Evolutionary conservation across 2,329 filamentous ascomycete genomes (phyloP).

Genomic region (Fonsecaea pugnacius): DNA sequence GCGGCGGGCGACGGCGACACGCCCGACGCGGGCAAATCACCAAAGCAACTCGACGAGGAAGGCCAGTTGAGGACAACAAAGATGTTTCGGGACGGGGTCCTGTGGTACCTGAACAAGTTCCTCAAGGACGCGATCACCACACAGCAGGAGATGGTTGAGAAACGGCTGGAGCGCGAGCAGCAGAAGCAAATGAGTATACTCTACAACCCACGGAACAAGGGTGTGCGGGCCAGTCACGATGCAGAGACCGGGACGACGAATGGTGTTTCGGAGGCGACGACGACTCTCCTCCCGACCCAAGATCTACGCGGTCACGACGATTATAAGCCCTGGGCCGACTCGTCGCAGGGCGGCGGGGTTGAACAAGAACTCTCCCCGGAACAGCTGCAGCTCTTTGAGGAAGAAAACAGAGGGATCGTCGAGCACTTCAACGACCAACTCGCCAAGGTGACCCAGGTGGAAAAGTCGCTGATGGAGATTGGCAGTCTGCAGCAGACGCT

Average conservation of each 20-base stretch:
- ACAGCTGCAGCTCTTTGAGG: conserved; percentile 89
- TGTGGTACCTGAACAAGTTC: conserved; percentile 78
- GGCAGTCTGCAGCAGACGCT: conserved; percentile 88
- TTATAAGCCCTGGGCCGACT: conserved; percentile 36
- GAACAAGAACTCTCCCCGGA: conserved; percentile 70
- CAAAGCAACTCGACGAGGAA: conserved; percentile 74
- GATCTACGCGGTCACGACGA: conserved; percentile 36
- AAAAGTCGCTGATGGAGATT: conserved; percentile 90
- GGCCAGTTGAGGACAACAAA: conserved; percentile 68
- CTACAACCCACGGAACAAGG: conserved; percentile 63
- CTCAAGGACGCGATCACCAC: conserved; percentile 76
- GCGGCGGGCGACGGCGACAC: conserved; percentile 58
- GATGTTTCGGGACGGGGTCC: conserved; percentile 76
- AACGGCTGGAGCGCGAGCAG: conserved; percentile 77
- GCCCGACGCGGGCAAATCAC: conserved; percentile 56
- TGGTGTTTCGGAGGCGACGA: not conserved
- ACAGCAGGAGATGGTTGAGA: conserved; percentile 92
- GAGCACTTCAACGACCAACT: conserved; percentile 92
- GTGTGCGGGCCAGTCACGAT: conserved; percentile 22
- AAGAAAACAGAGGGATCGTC: conserved; percentile 90
- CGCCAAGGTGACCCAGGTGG: conserved; percentile 89
- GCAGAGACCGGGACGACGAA: not conserved
- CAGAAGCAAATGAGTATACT: conserved; percentile 88
- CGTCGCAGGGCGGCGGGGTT: conserved; percentile 41
- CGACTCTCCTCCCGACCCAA: conserved; percentile 17